phyloP scores from a whole-genome alignment of 169 alveolate genomes.

The Cystoisospora suis region DNA sequence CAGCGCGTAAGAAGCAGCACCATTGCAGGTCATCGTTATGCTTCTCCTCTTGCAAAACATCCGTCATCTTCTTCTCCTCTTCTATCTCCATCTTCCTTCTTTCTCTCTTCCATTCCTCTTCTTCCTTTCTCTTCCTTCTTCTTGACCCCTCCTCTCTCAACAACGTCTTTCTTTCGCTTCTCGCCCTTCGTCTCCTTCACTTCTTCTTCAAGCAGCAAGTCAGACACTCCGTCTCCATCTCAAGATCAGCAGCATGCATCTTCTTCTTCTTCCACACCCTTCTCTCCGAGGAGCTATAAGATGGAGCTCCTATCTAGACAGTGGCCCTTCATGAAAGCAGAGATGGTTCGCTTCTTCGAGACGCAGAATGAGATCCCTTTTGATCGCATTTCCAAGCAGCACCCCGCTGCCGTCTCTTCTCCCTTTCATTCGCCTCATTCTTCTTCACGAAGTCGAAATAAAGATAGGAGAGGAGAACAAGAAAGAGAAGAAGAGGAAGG shows the following conservation, averaged over 20 bases:
- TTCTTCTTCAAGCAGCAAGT: background rate
- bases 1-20: too few relatives aligned
- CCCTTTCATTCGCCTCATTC: background rate
- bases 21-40: too few relatives aligned
- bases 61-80: too few relatives aligned
- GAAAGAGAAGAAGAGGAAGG: background rate
- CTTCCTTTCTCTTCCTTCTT: background rate
- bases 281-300: background rate
- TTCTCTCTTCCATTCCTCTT: background rate
- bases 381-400: background rate
- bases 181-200: background rate
- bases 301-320: background rate
- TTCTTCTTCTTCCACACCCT: too few relatives aligned
- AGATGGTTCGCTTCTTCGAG: slow-evolving; percentile 39
- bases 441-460: background rate
- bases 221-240: background rate
- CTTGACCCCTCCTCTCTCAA: background rate
- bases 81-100: background rate
- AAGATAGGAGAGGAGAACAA: too few relatives aligned
- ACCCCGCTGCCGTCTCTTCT: background rate
- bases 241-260: too few relatives aligned
- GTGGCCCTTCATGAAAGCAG: slow-evolving; percentile 46
- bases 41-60: too few relatives aligned
- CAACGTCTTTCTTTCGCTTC: background rate
- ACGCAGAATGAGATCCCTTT: slow-evolving; percentile 3